phyloP scores from a whole-genome alignment of 495 filamentous ascomycete species.

The Neurospora sp. region DNA sequence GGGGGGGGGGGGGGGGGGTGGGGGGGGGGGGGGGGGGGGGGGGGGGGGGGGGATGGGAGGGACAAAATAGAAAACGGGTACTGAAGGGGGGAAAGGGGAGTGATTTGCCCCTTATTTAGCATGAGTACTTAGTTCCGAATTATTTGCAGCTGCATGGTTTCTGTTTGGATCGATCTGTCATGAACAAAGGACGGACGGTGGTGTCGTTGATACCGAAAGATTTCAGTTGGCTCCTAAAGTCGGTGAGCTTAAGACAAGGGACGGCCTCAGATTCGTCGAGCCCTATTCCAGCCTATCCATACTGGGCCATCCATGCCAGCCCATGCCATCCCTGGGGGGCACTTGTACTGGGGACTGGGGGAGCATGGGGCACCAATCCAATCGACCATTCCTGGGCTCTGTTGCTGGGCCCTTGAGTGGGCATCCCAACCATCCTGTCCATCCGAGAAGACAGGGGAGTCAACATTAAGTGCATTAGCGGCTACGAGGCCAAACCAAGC shows the following conservation, averaged over 20 bases:
- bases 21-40: not conserved
- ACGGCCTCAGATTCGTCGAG: not conserved
- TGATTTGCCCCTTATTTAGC: not conserved
- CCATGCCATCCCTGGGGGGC: not conserved
- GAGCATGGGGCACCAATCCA: not conserved
- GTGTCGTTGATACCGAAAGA: conserved; percentile 14
- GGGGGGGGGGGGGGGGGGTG: too few relatives aligned
- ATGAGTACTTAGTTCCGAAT: conserved; percentile 1
- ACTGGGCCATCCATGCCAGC: not conserved
- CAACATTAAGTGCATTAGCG: conserved; percentile 14
- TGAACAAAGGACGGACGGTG: not conserved
- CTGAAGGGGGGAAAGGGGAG: not conserved
- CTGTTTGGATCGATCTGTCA: conserved; percentile 4
- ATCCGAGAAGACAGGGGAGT: conserved; percentile 15
- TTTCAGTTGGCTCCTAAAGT: conserved; percentile 15
- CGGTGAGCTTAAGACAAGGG: conserved; percentile 25
- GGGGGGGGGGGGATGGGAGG: not conserved
- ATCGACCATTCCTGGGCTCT: not conserved
- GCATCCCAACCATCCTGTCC: conserved; percentile 1
- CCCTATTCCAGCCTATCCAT: not conserved
- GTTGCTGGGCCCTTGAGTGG: not conserved
- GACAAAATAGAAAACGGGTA: not conserved
- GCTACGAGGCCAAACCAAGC: conserved; percentile 9
- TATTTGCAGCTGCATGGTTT: conserved; percentile 8
- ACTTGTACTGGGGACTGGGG: not conserved